phyloP scores from a whole-genome alignment of 1,139 yeast species.

The Geotrichum histeridarum region DNA sequence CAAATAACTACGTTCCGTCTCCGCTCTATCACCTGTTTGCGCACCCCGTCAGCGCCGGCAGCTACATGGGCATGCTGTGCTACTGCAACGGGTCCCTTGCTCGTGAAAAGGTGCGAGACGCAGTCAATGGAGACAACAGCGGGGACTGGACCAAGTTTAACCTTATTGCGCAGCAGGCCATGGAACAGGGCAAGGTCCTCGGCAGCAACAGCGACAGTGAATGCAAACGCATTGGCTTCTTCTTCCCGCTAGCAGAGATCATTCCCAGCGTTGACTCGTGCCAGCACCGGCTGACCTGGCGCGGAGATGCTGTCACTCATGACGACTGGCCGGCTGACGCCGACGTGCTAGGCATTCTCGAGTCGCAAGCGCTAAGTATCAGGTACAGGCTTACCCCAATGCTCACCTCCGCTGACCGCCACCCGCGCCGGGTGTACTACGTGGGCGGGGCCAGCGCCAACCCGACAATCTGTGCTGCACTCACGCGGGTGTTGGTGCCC shows the following conservation, averaged over 20 bases:
- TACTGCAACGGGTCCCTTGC: constrained; percentile 90
- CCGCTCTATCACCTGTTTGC: constrained; percentile 78
- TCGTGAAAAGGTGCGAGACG: constrained; percentile 68
- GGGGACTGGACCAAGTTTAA: constrained; percentile 61
- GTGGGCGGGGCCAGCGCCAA: constrained; percentile 90
- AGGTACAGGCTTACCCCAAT: constrained; percentile 75
- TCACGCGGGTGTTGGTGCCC: constrained; percentile 66
- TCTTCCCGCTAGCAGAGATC: constrained; percentile 84
- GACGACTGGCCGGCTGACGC: not conserved
- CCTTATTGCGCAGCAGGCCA: constrained; percentile 39
- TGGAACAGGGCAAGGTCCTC: constrained; percentile 6
- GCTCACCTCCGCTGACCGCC: constrained; percentile 40
- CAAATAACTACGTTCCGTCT: constrained; percentile 72
- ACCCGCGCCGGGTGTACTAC: constrained; percentile 68
- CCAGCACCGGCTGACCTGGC: constrained; percentile 7
- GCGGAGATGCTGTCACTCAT: not conserved
- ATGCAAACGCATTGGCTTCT: constrained; percentile 56
- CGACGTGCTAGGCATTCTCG: constrained; percentile 75
- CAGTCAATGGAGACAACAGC: constrained; percentile 41
- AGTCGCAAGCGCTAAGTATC: constrained; percentile 81
- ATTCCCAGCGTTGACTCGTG: constrained; percentile 47
- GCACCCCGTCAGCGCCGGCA: constrained; percentile 73
- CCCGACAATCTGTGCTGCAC: constrained; percentile 56
- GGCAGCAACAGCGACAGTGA: not conserved
- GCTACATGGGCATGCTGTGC: constrained; percentile 93